Conservation (phyloP, 2,329 filamentous ascomycete species). For the Claviceps sorghi region DNA sequence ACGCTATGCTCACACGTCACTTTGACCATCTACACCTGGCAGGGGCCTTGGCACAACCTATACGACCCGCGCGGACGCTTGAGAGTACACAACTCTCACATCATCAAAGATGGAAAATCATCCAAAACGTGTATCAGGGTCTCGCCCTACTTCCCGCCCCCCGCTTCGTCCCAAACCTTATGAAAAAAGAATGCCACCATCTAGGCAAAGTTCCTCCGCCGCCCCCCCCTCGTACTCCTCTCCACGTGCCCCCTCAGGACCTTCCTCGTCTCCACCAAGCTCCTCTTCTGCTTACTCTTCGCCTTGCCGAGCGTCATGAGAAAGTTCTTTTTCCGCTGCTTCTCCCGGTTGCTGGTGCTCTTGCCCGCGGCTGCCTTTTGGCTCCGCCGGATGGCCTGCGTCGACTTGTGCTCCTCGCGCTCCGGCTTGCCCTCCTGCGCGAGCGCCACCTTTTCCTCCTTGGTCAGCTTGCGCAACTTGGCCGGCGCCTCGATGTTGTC, state of each 20-base stretch:
- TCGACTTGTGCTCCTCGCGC: slow-evolving; percentile 69
- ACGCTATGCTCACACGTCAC: no score
- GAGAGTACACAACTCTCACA: no score
- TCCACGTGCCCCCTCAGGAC: slow-evolving; percentile 70
- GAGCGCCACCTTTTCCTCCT: slow-evolving; percentile 75
- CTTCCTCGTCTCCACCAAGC: slow-evolving; percentile 71
- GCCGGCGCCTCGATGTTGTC: slow-evolving; percentile 83
- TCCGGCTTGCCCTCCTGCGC: slow-evolving; percentile 71
- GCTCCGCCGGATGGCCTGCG: slow-evolving; percentile 67
- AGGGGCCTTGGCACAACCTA: no score
- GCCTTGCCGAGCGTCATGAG: slow-evolving; percentile 96
- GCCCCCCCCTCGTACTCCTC: slow-evolving; percentile 69
- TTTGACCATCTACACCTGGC: no score
- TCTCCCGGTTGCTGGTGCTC: slow-evolving; percentile 95
- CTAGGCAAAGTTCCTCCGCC: slow-evolving; percentile 48
- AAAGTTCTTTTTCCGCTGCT: slow-evolving; percentile 95
- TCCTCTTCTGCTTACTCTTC: slow-evolving; percentile 88
- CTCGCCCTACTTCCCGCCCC: no score
- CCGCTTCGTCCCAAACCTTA: no score
- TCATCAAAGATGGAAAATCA: no score
- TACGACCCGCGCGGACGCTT: no score
- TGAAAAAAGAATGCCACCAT: no score
- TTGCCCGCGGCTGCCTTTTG: slow-evolving; percentile 84
- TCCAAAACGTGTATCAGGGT: no score
- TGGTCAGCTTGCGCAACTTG: slow-evolving; percentile 66